Evolutionary conservation across 2,329 filamentous ascomycete genomes (phyloP), one percentile per base, ranked within the genome.

Genomic region (Ophiosphaerella narmari): DNA sequence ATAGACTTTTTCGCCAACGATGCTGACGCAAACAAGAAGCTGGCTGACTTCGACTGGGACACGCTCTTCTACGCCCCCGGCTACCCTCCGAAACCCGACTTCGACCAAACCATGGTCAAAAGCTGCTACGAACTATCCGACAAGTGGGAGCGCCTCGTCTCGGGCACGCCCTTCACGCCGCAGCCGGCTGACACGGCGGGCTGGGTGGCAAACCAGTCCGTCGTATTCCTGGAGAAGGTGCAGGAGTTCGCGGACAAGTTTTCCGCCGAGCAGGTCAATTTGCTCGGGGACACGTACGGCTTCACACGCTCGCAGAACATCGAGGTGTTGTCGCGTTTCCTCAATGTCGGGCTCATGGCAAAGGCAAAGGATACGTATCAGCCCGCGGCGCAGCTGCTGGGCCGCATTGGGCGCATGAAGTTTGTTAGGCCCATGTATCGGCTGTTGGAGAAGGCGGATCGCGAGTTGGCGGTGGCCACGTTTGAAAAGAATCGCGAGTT

Each of bases 401-500:
- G 90, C 29, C 81, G 82, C 44, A 91, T 97, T 21, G 94, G 94
- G 11, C 81, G 94, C 49, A 97, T 99, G 94, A 97, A 97, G 82
- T 97, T 93, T 74, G 93, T 97, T 51, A 81, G 93, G 40, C 91
- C 93, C 18, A 75, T 97, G 67, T 97, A 88, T 77, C 82, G 88
- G 54, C 82, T 84, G 42, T 77, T 99, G 60, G 87, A 88, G 66
- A 85, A 86, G 71, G 84, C 89, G 34, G 87, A 97, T 75, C 79
- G 84, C 39, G 77, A 85, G 23, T 74, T 96, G 65, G 93, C 94
- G 0, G 74, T 93, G 45, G 79, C 85, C 70, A 96, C 92, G 0
- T 97, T 96, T 75, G 83, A 89, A 75, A 88, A 88, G 81, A 88
- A 96, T 72, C 89, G 83, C 74, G 87, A 91, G 55, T 97, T 97